Evolutionary conservation across 2,329 filamentous ascomycete species (phyloP).

Genomic region (Paraconiothyrium brasiliense): DNA sequence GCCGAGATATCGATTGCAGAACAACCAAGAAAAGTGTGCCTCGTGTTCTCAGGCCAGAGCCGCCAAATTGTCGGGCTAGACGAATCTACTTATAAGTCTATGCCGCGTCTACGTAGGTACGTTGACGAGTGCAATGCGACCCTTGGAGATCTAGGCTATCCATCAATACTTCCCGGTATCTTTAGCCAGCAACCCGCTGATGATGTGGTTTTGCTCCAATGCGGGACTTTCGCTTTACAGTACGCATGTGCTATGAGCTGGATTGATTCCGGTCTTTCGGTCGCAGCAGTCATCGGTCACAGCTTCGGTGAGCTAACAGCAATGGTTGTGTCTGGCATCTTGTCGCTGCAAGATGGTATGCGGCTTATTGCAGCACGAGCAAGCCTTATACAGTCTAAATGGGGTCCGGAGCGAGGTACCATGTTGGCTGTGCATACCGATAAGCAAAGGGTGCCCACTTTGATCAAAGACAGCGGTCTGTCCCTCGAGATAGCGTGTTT

Average conservation of each 20-base stretch:
- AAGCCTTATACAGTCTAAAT: constrained; percentile 40
- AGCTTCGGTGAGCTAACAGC: constrained; percentile 54
- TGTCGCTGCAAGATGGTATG: constrained; percentile 45
- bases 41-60: constrained; percentile 34
- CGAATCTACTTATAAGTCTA: constrained; percentile 17
- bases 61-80: constrained; percentile 20
- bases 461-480: constrained; percentile 12
- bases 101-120: constrained; percentile 21
- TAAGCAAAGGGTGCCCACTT: constrained; percentile 1
- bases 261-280: constrained; percentile 30
- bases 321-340: constrained; percentile 43
- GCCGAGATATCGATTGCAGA: neutral
- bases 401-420: constrained; percentile 47
- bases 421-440: constrained; percentile 42
- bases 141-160: constrained; percentile 10
- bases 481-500: constrained; percentile 55
- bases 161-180: constrained; percentile 27
- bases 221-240: constrained; percentile 44
- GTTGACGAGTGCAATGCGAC: constrained; percentile 25
- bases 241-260: constrained; percentile 40
- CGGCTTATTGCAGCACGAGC: constrained; percentile 41
- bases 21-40: constrained; percentile 22
- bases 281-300: constrained; percentile 44
- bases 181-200: constrained; percentile 19
- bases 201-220: constrained; percentile 35